These are phyloP conservation scores for Cladosporium velox DNA, from an alignment of 2,329 filamentous ascomycete species.

Conservation along the genomic window DNA sequence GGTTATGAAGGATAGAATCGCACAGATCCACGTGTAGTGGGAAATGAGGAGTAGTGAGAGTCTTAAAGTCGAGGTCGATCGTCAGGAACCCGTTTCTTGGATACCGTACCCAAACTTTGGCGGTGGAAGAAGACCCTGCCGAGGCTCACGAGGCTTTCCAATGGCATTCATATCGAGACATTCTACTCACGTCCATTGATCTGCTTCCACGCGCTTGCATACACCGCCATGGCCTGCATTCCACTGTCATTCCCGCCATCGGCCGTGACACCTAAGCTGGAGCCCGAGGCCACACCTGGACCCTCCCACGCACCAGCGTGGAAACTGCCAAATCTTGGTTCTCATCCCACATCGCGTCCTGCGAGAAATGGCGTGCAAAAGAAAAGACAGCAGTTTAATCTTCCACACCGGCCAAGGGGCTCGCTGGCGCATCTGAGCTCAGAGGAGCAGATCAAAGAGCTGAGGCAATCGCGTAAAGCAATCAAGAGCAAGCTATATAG, in stretches of 20 bases:
- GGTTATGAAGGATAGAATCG: too few species aligned
- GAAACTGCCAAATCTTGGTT: background rate
- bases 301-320: background rate
- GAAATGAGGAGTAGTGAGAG: background rate
- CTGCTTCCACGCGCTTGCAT: background rate
- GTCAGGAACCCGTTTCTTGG: background rate
- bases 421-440: background rate
- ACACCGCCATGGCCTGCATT: background rate
- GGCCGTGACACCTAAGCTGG: background rate
- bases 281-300: background rate
- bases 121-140: background rate
- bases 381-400: background rate
- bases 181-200: background rate
- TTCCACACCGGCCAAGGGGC: background rate
- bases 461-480: background rate
- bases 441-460: background rate
- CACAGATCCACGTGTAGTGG: too few species aligned
- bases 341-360: background rate
- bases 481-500: background rate
- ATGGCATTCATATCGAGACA: background rate
- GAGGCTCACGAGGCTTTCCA: background rate
- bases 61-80: constrained; percentile 1
- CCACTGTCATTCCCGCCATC: background rate
- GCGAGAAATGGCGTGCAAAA: constrained; percentile 1
- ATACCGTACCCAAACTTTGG: background rate